Evolutionary conservation across 1,139 yeast species (phyloP).

Genomic region (Citeromyces siamensis): DNA sequence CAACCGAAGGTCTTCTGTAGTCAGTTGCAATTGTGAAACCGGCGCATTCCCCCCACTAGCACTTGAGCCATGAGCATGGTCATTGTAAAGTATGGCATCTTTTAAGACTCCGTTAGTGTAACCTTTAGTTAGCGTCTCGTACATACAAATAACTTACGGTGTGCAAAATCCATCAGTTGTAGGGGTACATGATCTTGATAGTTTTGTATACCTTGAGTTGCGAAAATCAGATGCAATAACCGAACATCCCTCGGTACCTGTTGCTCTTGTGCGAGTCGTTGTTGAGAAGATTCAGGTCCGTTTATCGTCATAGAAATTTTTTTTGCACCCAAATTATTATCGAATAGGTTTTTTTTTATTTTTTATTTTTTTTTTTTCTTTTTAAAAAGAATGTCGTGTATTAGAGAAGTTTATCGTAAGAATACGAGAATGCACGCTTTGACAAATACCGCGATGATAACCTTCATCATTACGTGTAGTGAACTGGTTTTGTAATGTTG

Average conservation of each 20-base stretch:
- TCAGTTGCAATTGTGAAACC: slow-evolving; percentile 35
- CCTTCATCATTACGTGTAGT: no score
- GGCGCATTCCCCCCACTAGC: slow-evolving; percentile 19
- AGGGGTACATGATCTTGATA: slow-evolving; percentile 94
- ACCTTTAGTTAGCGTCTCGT: slow-evolving; percentile 21
- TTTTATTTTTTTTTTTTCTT: no score
- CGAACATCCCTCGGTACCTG: slow-evolving; percentile 80
- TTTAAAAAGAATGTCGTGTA: no score
- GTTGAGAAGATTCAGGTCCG: slow-evolving; percentile 5
- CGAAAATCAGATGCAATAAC: slow-evolving; percentile 76
- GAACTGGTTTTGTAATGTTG: no score
- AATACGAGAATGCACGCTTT: no score
- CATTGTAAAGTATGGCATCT: slow-evolving; percentile 83
- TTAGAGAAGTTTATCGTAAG: no score
- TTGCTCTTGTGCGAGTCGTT: slow-evolving; percentile 4
- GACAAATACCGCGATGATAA: no score
- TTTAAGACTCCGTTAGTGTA: slow-evolving; percentile 79
- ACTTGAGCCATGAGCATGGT: slow-evolving; percentile 44
- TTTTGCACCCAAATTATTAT: no score
- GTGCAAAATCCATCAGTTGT: slow-evolving; percentile 94
- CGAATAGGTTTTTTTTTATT: no score
- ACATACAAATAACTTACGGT: slow-evolving; percentile 24
- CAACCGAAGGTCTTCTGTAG: slow-evolving; percentile 82
- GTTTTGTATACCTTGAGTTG: slow-evolving; percentile 85
- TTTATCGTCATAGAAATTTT: slow-evolving; percentile 6